A percentile compares a stretch with the other conserved stretches of the same genome.
Conservation (phyloP, 345 rosid genomes). For the Trapa bicornis region DNA sequence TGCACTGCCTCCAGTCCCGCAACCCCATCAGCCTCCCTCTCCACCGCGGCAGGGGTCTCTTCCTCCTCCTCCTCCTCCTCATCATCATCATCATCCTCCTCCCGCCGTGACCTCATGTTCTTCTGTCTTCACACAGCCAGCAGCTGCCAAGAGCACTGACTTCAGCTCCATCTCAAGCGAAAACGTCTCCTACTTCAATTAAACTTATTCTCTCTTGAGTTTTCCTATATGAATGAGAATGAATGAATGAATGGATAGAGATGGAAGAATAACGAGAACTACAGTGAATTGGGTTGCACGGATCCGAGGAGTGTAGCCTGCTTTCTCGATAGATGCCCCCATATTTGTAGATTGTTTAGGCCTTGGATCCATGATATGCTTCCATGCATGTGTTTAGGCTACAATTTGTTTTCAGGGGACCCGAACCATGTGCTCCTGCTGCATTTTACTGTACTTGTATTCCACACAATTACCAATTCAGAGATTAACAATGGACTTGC, state of each 20-base stretch:
- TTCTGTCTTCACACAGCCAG: conserved; percentile 37
- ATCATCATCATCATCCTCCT: conserved; percentile 6
- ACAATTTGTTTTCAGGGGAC: background rate
- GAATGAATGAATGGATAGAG: background rate
- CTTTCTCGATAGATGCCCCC: background rate
- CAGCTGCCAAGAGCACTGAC: conserved; percentile 20
- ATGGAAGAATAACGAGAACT: background rate
- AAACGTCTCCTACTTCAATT: conserved; percentile 63
- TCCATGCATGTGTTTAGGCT: background rate
- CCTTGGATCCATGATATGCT: background rate
- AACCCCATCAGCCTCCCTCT: conserved; percentile 20
- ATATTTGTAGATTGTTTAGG: background rate
- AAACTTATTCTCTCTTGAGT: conserved; percentile 7
- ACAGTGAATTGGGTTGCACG: background rate
- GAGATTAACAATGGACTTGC: background rate
- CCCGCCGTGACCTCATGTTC: conserved; percentile 28
- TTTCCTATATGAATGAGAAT: background rate
- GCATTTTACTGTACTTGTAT: background rate
- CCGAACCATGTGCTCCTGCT: background rate
- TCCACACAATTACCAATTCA: background rate
- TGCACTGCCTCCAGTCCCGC: conserved; percentile 27
- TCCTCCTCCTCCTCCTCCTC: conserved; percentile 20
- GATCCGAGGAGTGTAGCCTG: background rate
- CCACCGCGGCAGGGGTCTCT: conserved; percentile 22
- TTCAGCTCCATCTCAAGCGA: conserved; percentile 55